phyloP scores from a whole-genome alignment of 176 grass and related monocot genomes.

The Aegilops tauschii region DNA sequence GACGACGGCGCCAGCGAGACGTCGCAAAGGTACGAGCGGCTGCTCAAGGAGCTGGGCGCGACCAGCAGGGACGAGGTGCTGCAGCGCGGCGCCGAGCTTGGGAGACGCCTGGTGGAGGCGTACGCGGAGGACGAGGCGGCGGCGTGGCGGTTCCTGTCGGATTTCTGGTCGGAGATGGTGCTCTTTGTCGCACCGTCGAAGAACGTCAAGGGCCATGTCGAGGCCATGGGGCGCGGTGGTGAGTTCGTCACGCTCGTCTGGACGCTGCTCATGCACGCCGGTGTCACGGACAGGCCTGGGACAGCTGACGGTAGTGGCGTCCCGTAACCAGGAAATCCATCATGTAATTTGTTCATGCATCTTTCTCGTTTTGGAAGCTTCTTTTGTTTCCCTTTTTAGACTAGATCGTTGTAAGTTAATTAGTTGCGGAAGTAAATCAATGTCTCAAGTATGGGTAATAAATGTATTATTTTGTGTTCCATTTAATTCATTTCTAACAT shows the following conservation, averaged over 20 bases:
- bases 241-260: constrained; percentile 48
- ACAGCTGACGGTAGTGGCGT: background rate
- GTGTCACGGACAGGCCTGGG: background rate
- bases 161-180: constrained; percentile 38
- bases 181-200: constrained; percentile 34
- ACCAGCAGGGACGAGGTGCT: constrained; percentile 3
- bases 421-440: no score
- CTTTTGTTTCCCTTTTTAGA: no score
- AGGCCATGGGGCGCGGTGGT: constrained; percentile 32
- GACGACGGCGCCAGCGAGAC: background rate
- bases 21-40: background rate
- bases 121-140: constrained; percentile 2
- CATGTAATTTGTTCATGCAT: background rate
- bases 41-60: background rate
- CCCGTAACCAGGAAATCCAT: background rate
- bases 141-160: constrained; percentile 13
- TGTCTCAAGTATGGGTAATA: no score
- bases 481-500: no score
- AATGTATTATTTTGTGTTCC: no score
- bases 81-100: background rate
- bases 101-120: background rate
- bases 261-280: constrained; percentile 41
- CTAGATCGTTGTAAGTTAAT: no score
- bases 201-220: constrained; percentile 32
- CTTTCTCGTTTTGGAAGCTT: no score